These are phyloP conservation scores for Suhomyces faveliae DNA, from an alignment of 805 yeast species.

Conservation along the genomic window DNA sequence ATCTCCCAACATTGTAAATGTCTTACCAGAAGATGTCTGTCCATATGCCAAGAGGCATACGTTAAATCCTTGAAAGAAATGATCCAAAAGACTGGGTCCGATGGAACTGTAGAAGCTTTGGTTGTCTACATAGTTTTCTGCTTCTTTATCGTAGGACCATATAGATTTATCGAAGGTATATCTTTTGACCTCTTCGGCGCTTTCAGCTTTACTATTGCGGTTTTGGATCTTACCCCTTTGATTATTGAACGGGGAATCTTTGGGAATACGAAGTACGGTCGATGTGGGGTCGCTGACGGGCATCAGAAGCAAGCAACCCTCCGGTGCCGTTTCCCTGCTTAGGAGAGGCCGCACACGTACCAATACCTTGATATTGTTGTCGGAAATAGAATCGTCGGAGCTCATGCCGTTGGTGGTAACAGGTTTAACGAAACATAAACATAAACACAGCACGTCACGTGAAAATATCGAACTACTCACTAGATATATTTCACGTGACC, in stretches of 20 bases:
- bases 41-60: slow-evolving; percentile 45
- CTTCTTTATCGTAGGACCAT: slow-evolving; percentile 42
- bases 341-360: slow-evolving; percentile 53
- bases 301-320: slow-evolving; percentile 29
- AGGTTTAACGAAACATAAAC: not conserved
- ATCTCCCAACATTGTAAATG: slow-evolving; percentile 43
- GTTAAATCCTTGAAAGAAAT: slow-evolving; percentile 39
- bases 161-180: slow-evolving; percentile 55
- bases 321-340: slow-evolving; percentile 24
- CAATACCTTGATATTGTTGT: slow-evolving; percentile 43
- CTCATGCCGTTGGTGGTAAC: not conserved
- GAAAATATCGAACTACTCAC: not conserved
- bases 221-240: not conserved
- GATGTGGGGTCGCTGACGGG: slow-evolving; percentile 22
- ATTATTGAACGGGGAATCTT: slow-evolving; percentile 18
- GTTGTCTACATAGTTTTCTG: slow-evolving; percentile 47
- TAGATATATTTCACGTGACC: not conserved
- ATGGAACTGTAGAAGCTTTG: slow-evolving; percentile 47
- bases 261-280: slow-evolving; percentile 21
- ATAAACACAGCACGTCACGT: not conserved
- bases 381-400: not conserved
- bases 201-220: slow-evolving; percentile 2
- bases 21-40: slow-evolving; percentile 44
- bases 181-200: slow-evolving; percentile 22
- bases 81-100: slow-evolving; percentile 61